Conservation (phyloP, 2,329 filamentous ascomycete genomes). For the Lachnellula subtilissima region DNA sequence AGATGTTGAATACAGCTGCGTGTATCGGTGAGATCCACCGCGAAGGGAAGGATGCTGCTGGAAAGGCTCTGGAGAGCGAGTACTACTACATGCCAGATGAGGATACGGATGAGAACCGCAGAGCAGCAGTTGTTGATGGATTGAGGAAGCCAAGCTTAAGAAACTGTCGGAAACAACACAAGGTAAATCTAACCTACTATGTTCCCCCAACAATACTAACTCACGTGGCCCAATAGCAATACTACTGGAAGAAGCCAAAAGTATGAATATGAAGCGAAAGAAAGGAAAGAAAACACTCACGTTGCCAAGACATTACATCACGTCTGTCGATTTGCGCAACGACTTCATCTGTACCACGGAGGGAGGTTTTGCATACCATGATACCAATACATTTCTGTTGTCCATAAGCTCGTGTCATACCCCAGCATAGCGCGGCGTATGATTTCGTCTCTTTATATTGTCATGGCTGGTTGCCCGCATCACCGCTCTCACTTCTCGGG, state of each 20-base stretch:
- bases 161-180: slow-evolving; percentile 91
- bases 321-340: background rate
- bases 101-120: slow-evolving; percentile 73
- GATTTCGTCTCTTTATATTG: slow-evolving; percentile 3
- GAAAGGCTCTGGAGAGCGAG: slow-evolving; percentile 88
- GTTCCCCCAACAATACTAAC: slow-evolving; percentile 2
- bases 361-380: background rate
- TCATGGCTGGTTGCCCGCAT: background rate
- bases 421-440: slow-evolving; percentile 14
- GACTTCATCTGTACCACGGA: background rate
- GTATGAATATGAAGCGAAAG: too few species aligned
- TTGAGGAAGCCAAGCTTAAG: slow-evolving; percentile 84
- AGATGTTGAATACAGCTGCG: slow-evolving; percentile 65
- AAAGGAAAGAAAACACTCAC: slow-evolving; percentile 46
- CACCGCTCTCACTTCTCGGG: background rate
- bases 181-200: slow-evolving; percentile 55
- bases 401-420: slow-evolving; percentile 8
- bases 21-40: slow-evolving; percentile 87
- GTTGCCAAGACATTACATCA: background rate
- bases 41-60: slow-evolving; percentile 92
- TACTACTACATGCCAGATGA: slow-evolving; percentile 93
- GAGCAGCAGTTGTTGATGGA: slow-evolving; percentile 77
- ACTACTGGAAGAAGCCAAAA: slow-evolving; percentile 61
- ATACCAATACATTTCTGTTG: slow-evolving; percentile 6
- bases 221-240: slow-evolving; percentile 47